phyloP scores from a whole-genome alignment of 805 yeast genomes.

The Candida nemodendra region DNA sequence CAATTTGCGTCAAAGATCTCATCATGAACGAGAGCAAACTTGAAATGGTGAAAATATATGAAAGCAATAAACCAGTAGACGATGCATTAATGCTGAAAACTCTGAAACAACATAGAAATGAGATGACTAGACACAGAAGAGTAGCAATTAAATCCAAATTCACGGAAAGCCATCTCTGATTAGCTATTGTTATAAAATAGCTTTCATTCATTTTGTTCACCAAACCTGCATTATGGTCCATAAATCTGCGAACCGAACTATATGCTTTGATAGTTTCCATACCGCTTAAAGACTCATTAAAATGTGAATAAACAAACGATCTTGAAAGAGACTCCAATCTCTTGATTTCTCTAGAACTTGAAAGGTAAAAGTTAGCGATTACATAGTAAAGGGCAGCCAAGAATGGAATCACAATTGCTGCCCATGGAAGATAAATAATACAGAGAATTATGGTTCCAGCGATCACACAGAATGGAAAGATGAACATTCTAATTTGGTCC shows the following conservation, averaged over 20 bases:
- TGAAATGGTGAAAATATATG: slow-evolving; percentile 58
- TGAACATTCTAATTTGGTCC: slow-evolving; percentile 63
- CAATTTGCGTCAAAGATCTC: slow-evolving; percentile 66
- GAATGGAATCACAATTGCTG: slow-evolving; percentile 64
- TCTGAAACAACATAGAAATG: slow-evolving; percentile 57
- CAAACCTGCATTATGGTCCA: slow-evolving; percentile 42
- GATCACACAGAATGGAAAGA: slow-evolving; percentile 45
- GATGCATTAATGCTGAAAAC: slow-evolving; percentile 57
- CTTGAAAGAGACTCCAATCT: slow-evolving; percentile 72
- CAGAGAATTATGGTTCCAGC: slow-evolving; percentile 37
- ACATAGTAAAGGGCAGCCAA: slow-evolving; percentile 44
- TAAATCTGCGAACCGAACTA: slow-evolving; percentile 40
- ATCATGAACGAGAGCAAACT: slow-evolving; percentile 51
- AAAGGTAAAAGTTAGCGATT: slow-evolving; percentile 60
- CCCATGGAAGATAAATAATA: slow-evolving; percentile 52
- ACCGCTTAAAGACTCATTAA: slow-evolving; percentile 69
- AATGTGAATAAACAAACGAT: slow-evolving; percentile 67
- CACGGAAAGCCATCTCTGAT: slow-evolving; percentile 64
- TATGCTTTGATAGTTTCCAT: slow-evolving; percentile 64
- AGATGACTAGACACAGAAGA: slow-evolving; percentile 44
- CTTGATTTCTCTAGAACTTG: slow-evolving; percentile 72
- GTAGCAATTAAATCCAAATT: slow-evolving; percentile 50
- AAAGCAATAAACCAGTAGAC: slow-evolving; percentile 60
- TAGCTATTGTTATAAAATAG: slow-evolving; percentile 52
- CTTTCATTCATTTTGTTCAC: slow-evolving; percentile 68